Base-by-base conservation (phyloP, 73 alveolate genomes). In the Stentor roeselii region DNA sequence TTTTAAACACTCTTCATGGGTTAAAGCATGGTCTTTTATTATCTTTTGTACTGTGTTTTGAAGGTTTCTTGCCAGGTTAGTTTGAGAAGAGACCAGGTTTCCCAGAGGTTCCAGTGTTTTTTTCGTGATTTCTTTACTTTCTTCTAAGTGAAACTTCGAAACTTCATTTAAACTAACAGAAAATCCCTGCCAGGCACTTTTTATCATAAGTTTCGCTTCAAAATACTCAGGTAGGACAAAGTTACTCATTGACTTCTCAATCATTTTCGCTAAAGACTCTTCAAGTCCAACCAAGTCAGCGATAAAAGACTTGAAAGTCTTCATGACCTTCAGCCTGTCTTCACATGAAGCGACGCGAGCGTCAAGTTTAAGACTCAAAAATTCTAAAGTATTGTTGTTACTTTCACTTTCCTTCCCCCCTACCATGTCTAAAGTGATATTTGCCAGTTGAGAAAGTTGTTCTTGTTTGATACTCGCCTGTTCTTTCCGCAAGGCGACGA, bases 1-100 rank as follows among this genome's bases (percentile, higher is more conserved):
- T 34, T 34, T 67, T 67, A 67, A 67, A 32, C 80, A 21, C 34
- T 67, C 80, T 67, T 67, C 80, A 27, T 67, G 80, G 50, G 34
- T 34, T 0, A 67, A 11, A 40, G 80, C 80, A 67, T 67, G 80
- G 34, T 67, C 80, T 40, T 32, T 67, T 30, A 67, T 67, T 27
- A 32, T 21, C 2, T 67, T 67, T 40, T 67, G 80, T 2, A 67
- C 80, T 1, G 27, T 67, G 1, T 36, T 67, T 2, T 67, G 80
- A 15, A 67, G 42, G 27, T 67, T 67, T 67, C 34, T 67, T 27
- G 50, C 41, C 27, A 67, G n/a, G 34, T 0, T 67, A 27, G 50
- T 34, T 67, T 67, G n/a, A 15, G 37, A n/a, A 1, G 11, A 15
- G 15, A 67, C 37, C 41, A 67, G 37, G 0, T n/a, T 40, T 67